Evolutionary conservation across 208 protist genomes (phyloP), one percentile per base, ranked within the genome.

Genomic region (Novymonas esmeraldas): DNA sequence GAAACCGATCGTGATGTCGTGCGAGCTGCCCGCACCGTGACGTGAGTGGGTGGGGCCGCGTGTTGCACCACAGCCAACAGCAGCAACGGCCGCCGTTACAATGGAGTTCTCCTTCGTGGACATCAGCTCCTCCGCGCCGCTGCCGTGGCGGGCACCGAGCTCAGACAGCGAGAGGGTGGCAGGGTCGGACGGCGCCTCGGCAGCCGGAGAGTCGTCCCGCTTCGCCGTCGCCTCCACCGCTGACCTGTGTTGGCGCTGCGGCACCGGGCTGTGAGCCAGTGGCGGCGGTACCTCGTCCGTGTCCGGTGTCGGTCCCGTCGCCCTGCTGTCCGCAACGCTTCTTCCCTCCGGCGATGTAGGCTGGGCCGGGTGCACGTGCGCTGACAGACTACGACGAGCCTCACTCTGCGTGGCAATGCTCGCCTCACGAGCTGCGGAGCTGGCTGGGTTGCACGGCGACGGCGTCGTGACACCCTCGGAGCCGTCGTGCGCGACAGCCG

Each of bases 121-220:
- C 16, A 20, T 52, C 14, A 46, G n/a, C 22, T 38, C 45, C 7
- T 52, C 34, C 16, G 22, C 59, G 6, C 14, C 44, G 13, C 29
- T 31, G 10, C n/a, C 42, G 31, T 29, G 59, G 28, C 44, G 26
- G 28, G 11, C 29, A 7, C 16, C 59, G 10, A 24, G 28, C 10
- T n/a, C 54, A 16, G 48, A 20, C 18, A 63, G 69, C 20, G 69
- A 72, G 42, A 63, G 54, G 6, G 55, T 51, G 41, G 26, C 48
- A 14, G 62, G 58, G 44, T 70, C 41, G 18, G 60, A 52, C 13
- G 70, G 41, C 46, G 36, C 62, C 56, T 64, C 70, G 55, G 28
- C 64, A 16, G 41, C 18, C 9, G 11, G 61, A 28, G 26, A 14
- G 14, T 6, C 59, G 2, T 41, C 31, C 36, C 16, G 3, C 24